Evolutionary conservation across 805 yeast species (phyloP).

Genomic region (Tetrapisispora taiwanensis): DNA sequence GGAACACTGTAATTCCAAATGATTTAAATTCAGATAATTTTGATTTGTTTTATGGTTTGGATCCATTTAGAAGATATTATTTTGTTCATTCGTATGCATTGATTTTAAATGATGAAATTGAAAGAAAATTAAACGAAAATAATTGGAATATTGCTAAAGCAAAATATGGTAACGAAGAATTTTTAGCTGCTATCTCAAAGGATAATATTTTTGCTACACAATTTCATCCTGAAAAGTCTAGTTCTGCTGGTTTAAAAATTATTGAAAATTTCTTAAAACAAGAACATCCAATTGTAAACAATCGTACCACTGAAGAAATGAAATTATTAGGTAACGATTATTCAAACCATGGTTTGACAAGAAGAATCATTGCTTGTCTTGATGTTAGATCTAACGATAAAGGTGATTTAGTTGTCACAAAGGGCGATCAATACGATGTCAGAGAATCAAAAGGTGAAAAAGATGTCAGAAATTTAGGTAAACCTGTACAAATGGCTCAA

Average conservation of each 20-base stretch:
- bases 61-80: constrained; percentile 65
- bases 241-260: constrained; percentile 74
- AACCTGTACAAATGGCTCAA: constrained; percentile 91
- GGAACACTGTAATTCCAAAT: constrained; percentile 51
- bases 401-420: constrained; percentile 95
- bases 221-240: constrained; percentile 98
- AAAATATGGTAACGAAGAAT: constrained; percentile 65
- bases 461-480: constrained; percentile 85
- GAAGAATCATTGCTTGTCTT: constrained; percentile 89
- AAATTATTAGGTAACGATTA: constrained; percentile 27
- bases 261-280: constrained; percentile 58
- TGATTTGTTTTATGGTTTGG: constrained; percentile 48
- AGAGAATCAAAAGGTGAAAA: constrained; percentile 52
- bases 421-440: constrained; percentile 97
- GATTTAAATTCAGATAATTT: not conserved
- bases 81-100: constrained; percentile 94
- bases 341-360: constrained; percentile 57
- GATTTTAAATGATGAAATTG: constrained; percentile 35
- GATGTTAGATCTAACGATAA: constrained; percentile 93
- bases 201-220: constrained; percentile 89
- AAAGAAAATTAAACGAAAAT: constrained; percentile 23
- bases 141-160: constrained; percentile 72
- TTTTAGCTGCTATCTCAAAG: constrained; percentile 70
- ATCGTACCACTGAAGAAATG: constrained; percentile 17
- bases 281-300: constrained; percentile 12